Evolutionary conservation across 129 eudicot species (phyloP).

Genomic region (Cynara cardunculus): DNA sequence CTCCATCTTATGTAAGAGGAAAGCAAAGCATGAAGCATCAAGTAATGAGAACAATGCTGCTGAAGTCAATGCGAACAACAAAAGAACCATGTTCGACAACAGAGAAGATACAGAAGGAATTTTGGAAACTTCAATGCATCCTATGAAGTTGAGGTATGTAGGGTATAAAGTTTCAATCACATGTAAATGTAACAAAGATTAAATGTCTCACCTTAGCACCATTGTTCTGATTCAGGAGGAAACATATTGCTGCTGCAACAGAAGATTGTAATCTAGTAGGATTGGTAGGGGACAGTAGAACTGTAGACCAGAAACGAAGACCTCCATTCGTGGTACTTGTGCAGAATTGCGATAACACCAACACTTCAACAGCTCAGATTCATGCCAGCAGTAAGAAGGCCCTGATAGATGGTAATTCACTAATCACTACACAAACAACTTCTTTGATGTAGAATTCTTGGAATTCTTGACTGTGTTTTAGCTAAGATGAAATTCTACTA

Average conservation of each 20-base stretch:
- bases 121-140: slow-evolving; percentile 39
- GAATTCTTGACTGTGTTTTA: background rate
- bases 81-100: slow-evolving; percentile 48
- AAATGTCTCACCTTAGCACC: background rate
- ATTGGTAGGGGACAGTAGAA: too few species aligned
- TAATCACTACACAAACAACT: background rate
- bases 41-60: slow-evolving; percentile 61
- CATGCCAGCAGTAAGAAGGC: slow-evolving; percentile 19
- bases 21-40: slow-evolving; percentile 67
- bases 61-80: slow-evolving; percentile 56
- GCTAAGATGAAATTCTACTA: background rate
- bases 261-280: slow-evolving; percentile 35
- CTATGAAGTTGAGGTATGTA: slow-evolving; percentile 60
- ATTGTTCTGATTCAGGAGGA: slow-evolving; percentile 40
- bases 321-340: slow-evolving; percentile 60
- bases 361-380: slow-evolving; percentile 26
- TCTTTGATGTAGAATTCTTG: background rate
- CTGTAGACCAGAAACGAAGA: slow-evolving; percentile 47
- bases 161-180: background rate
- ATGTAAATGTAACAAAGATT: slow-evolving; percentile 1
- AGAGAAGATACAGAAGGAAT: slow-evolving; percentile 27
- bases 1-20: slow-evolving; percentile 80
- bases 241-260: slow-evolving; percentile 32
- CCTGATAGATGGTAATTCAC: slow-evolving; percentile 46
- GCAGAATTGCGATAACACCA: slow-evolving; percentile 43